Evolutionary conservation across 2,329 filamentous ascomycete species (phyloP), one percentile per base, ranked within the genome.

Genomic region (Colletotrichum sp.): DNA sequence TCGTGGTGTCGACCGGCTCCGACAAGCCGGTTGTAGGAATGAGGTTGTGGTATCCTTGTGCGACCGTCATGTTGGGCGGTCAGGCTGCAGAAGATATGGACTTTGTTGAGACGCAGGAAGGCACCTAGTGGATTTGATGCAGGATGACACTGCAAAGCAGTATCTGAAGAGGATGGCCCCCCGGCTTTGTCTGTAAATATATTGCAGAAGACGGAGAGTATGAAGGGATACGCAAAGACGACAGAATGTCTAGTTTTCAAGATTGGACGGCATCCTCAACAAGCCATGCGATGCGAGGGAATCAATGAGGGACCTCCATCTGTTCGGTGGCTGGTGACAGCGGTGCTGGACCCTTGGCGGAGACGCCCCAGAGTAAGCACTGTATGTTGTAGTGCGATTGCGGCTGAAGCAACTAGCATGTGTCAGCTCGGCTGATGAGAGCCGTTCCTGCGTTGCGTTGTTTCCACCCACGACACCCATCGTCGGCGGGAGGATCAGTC

Each of bases 1-100:
- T 80, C 16, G 82, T 84, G 32, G 85, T 80, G 78, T 91, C 88
- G 67, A 91, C 79, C 10, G 89, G 88, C 10, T 82, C 79, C 18
- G 88, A 90, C 71, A 83, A 66, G 34, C 67, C 57, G 32, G 74
- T 75, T 18, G 71, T 66, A 30, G 67, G 52, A 48, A 66, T 63
- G 58, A 76, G 76, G 38, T 77, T 68, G 60, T 76, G 76, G 58
- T 71, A 57, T 4, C 68, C 75, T 34, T 72, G 52, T 43, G 24
- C 69, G 55, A 73, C 57, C 36, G 70, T 57, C 75, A 78, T 78
- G 34, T 66, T 64, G 58, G 61, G 57, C 60, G 48, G 13, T 67
- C 32, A 67, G 43, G 57, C 32, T 57, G n/a, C 8, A 60, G 26
- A 9, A 38, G 36, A 15, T 8, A 18, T 18, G 43, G 52, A 9